Percentiles rank a stretch among this genome's conserved stretches.
phyloP scores from a whole-genome alignment of 2,329 filamentous ascomycete species.

The Pseudogymnoascus sp. region DNA sequence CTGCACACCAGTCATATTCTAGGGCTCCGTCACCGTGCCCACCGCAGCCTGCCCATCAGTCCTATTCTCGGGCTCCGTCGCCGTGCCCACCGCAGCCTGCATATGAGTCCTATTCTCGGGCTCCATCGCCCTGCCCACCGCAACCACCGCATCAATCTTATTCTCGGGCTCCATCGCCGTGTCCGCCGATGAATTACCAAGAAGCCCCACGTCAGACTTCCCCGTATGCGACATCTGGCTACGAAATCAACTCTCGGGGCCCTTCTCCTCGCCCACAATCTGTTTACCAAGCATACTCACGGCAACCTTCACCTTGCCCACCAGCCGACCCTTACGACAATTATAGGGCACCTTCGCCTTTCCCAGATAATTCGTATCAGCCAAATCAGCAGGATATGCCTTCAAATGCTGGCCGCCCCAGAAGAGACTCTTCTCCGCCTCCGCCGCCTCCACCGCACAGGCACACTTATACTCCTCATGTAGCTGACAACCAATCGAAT shows the following conservation, averaged over 20 bases:
- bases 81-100: slow-evolving; percentile 25
- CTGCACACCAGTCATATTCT: slow-evolving; percentile 24
- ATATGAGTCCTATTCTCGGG: slow-evolving; percentile 27
- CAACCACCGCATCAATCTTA: slow-evolving; percentile 29
- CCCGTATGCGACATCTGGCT: slow-evolving; percentile 13
- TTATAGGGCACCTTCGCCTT: slow-evolving; percentile 30
- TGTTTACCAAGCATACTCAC: slow-evolving; percentile 28
- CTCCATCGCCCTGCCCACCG: slow-evolving; percentile 34
- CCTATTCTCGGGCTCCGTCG: slow-evolving; percentile 31
- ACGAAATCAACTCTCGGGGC: slow-evolving; percentile 33
- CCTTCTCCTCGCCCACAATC: slow-evolving; percentile 25
- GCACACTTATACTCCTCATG: slow-evolving; percentile 40
- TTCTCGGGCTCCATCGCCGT: slow-evolving; percentile 25
- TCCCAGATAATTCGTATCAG: slow-evolving; percentile 18
- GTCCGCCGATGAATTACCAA: slow-evolving; percentile 24
- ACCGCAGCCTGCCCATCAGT: slow-evolving; percentile 22
- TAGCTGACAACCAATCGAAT: slow-evolving; percentile 27
- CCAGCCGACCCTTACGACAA: slow-evolving; percentile 33
- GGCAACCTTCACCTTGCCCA: slow-evolving; percentile 24
- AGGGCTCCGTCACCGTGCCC: slow-evolving; percentile 32
- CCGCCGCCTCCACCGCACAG: slow-evolving; percentile 80
- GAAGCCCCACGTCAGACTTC: background rate
- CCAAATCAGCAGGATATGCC: slow-evolving; percentile 18
- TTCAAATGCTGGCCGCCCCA: slow-evolving; percentile 32
- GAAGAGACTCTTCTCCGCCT: slow-evolving; percentile 59